Conservation (phyloP, 768 basidiomycete species). For the Trametes cinnabarina region DNA sequence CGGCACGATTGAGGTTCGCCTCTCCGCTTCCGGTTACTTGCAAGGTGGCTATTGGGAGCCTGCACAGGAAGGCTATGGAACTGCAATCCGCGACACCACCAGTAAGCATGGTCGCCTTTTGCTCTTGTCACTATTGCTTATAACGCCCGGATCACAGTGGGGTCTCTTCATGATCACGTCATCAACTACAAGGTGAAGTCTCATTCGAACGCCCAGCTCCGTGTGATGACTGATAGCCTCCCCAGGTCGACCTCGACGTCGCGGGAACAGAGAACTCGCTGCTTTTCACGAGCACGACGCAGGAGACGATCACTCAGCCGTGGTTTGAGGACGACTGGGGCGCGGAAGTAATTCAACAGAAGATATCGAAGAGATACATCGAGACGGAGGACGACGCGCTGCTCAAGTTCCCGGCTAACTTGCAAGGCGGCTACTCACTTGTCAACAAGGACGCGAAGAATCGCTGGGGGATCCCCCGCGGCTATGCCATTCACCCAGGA, state of each 20-base stretch:
- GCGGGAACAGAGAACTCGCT: conserved; percentile 58
- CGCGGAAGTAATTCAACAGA: conserved; percentile 50
- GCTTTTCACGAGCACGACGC: conserved; percentile 46
- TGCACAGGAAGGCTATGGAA: conserved; percentile 50
- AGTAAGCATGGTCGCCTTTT: conserved; percentile 37
- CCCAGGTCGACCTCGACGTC: conserved; percentile 61
- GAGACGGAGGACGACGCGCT: conserved; percentile 50
- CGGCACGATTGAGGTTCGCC: conserved; percentile 64
- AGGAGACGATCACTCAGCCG: conserved; percentile 47
- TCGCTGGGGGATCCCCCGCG: conserved; percentile 54
- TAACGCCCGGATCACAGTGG: conserved; percentile 40
- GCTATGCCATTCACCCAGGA: conserved; percentile 63
- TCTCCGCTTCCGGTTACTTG: conserved; percentile 68
- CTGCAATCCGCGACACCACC: conserved; percentile 51
- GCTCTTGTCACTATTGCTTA: not conserved
- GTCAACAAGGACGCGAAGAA: conserved; percentile 55
- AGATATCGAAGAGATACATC: conserved; percentile 47
- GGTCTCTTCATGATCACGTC: conserved; percentile 65
- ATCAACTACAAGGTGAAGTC: conserved; percentile 52
- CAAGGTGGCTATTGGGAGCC: conserved; percentile 61
- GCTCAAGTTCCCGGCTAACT: conserved; percentile 51
- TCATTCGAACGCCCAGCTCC: conserved; percentile 8
- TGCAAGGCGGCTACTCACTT: conserved; percentile 56
- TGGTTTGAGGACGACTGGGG: conserved; percentile 66
- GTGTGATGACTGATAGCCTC: not conserved